A percentile compares a stretch with the other conserved stretches of the same genome.
phyloP scores from a whole-genome alignment of 139 green algal species.

The Tetradesmus lagerheimii region DNA sequence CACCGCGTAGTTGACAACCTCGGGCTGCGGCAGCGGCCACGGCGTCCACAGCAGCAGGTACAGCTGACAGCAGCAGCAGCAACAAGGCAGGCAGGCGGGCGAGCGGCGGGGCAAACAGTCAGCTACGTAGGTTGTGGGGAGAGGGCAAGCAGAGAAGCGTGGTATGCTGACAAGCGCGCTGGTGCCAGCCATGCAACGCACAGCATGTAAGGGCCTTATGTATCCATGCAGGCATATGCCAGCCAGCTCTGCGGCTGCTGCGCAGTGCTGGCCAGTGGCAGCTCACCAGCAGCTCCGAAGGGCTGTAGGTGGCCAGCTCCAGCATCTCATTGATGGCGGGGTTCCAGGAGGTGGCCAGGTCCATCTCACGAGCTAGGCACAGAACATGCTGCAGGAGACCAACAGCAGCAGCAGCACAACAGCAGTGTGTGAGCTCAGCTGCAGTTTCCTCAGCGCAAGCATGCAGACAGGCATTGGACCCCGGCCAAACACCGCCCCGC shows the following conservation, averaged over 20 bases:
- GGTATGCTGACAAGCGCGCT: too few relatives aligned
- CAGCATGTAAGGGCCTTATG: too few relatives aligned
- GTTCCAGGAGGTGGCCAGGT: slow-evolving; percentile 47
- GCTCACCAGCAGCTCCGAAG: slow-evolving; percentile 38
- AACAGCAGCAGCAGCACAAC: not conserved
- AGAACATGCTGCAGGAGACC: slow-evolving; percentile 16
- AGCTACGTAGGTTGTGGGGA: too few relatives aligned
- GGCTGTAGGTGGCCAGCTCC: slow-evolving; percentile 16
- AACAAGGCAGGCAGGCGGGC: not conserved
- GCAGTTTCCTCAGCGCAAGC: not conserved
- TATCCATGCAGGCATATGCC: too few relatives aligned
- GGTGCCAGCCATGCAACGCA: too few relatives aligned
- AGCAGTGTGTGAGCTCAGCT: not conserved
- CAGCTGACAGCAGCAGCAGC: not conserved
- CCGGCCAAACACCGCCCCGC: too few relatives aligned
- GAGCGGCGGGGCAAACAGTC: not conserved
- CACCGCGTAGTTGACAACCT: slow-evolving; percentile 35
- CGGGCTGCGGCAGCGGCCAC: slow-evolving; percentile 40
- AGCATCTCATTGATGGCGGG: slow-evolving; percentile 24
- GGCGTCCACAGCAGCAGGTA: slow-evolving; percentile 45
- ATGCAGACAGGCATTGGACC: not conserved
- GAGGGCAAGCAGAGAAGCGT: too few relatives aligned
- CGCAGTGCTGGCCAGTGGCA: not conserved
- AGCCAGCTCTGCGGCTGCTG: not conserved
- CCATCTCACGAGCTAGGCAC: slow-evolving; percentile 36